These are phyloP conservation scores for Penicillium sp. DNA, from an alignment of 2,329 filamentous ascomycete genomes.

Conservation along the genomic window DNA sequence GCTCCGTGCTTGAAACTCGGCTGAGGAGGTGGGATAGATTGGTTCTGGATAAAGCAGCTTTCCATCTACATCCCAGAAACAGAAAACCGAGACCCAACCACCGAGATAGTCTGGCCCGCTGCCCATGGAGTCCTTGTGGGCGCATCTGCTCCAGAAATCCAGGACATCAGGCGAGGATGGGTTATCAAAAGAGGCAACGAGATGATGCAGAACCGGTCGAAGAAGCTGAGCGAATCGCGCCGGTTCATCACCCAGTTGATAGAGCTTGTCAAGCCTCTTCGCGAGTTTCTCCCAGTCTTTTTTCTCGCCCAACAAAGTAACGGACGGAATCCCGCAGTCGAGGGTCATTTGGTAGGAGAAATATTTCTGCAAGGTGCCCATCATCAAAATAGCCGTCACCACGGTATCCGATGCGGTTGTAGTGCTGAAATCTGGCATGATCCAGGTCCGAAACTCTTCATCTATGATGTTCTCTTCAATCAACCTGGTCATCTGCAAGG, in stretches of 20 bases:
- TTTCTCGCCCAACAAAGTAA: slow-evolving; percentile 55
- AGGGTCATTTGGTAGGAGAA: slow-evolving; percentile 43
- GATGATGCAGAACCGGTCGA: slow-evolving; percentile 50
- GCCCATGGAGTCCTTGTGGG: slow-evolving; percentile 31
- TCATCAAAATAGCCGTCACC: slow-evolving; percentile 54
- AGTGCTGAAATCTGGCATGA: slow-evolving; percentile 58
- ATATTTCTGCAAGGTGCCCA: slow-evolving; percentile 57
- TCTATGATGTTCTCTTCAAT: slow-evolving; percentile 51
- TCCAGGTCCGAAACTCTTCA: slow-evolving; percentile 49
- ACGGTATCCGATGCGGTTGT: slow-evolving; percentile 51
- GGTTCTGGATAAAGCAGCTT: slow-evolving; percentile 16
- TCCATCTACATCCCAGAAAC: slow-evolving; percentile 50
- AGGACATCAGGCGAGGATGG: not conserved
- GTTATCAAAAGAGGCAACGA: slow-evolving; percentile 39
- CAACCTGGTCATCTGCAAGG: slow-evolving; percentile 40
- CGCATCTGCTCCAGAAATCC: slow-evolving; percentile 20
- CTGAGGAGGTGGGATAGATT: not conserved
- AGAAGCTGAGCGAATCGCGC: slow-evolving; percentile 45
- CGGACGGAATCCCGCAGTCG: slow-evolving; percentile 55
- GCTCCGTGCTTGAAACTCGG: not conserved
- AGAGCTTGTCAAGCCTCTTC: slow-evolving; percentile 48
- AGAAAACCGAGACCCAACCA: slow-evolving; percentile 57
- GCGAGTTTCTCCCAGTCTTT: slow-evolving; percentile 53
- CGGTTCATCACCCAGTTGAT: slow-evolving; percentile 51
- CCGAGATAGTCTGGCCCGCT: slow-evolving; percentile 43